Conservation (phyloP, 139 green algal species). For the Tetraselmis chui region DNA sequence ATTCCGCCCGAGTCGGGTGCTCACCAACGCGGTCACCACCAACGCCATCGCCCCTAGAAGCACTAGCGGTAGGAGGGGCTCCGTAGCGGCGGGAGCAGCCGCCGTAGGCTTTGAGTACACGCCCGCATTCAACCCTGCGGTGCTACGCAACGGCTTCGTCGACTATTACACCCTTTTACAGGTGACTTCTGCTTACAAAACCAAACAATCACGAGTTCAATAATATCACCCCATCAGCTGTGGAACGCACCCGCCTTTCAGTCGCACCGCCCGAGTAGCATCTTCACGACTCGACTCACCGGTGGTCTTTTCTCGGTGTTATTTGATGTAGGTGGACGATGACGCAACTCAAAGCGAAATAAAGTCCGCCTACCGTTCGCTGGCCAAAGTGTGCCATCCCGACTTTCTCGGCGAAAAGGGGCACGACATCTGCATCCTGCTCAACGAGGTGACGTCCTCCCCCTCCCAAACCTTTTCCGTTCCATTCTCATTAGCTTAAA, state of each 20-base stretch:
- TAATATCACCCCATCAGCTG: too few species aligned
- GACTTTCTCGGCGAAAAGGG: conserved; percentile 60
- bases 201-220: too few species aligned
- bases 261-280: too few species aligned
- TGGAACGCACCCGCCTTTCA: too few species aligned
- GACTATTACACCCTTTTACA: neutral
- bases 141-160: neutral
- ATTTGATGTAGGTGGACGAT: conserved; percentile 46
- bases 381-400: conserved; percentile 34
- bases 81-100: neutral
- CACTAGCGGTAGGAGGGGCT: neutral
- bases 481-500: neutral
- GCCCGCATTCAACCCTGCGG: neutral
- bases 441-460: conserved; percentile 61
- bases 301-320: too few species aligned
- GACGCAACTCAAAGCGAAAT: conserved; percentile 52
- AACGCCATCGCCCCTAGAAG: too few species aligned
- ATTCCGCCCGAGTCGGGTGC: too few species aligned
- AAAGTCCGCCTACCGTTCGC: conserved; percentile 64
- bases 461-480: neutral
- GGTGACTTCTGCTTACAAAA: too few species aligned
- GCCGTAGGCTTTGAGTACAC: neutral
- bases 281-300: too few species aligned
- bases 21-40: too few species aligned
- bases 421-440: conserved; percentile 76